Evolutionary conservation across 805 yeast genomes (phyloP), one percentile per base, ranked within the genome.

Genomic region (Schwanniomyces polymorphus): DNA sequence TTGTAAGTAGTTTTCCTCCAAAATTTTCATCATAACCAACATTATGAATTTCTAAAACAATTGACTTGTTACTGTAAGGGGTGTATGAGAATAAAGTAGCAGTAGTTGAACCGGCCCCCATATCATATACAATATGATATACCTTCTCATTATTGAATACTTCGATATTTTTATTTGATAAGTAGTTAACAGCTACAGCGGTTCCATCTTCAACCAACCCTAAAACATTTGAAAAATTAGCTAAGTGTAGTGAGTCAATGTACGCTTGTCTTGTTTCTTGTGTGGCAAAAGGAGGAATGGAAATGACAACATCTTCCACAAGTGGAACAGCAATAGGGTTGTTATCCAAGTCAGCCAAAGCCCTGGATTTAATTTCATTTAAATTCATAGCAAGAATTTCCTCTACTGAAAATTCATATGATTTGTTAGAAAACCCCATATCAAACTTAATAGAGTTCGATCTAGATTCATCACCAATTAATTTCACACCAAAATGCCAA

Each of bases 71-170:
- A 23, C 72, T 71, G 41, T 61, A 64, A 18, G 80, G 79, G 14
- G 67, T 64, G 51, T 85, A 74, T 0, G 91, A 82, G 43, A 91
- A 80, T n/a, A 94, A 69, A 0, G 98, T 87, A 1, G 96, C 96
- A 46, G 85, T 81, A 0, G 96, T 87, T 0, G 96, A 85, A 1
- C 96, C 96, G 5, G 97, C 92, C 41, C 99, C 99, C 80, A 88
- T 80, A 64, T 94, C 99, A 61, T 85, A 90, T 29, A 94, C 78
- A 42, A 90, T 61, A 60, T 88, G 88, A 58, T 82, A 77, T 55
- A 81, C 81, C 46, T 74, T 78, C 26, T 49, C 54, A 29, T 55
- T 66, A 31, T 61, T 55, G 46, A 59, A 65, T 40, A 69, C 69
- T 3, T 63, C 64, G 6, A 64, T 60, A 29, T 67, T 65, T 50